Evolutionary conservation across 2,329 filamentous ascomycete genomes (phyloP).

Genomic region (Phaeoacremonium minimum): DNA sequence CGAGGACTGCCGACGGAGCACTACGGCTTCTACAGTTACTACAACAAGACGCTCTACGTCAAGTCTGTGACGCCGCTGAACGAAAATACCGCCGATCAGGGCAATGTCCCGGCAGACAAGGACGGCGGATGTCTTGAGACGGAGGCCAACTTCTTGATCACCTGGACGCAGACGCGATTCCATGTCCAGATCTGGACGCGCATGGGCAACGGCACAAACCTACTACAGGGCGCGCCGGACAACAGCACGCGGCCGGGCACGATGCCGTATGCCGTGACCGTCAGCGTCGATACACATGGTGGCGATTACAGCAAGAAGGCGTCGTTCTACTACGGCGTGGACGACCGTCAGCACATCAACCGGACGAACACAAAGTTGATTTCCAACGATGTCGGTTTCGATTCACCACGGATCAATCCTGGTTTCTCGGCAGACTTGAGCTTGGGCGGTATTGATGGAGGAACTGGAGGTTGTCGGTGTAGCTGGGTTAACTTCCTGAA

Average conservation of each 20-base stretch:
- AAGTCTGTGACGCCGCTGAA: slow-evolving; percentile 50
- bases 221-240: slow-evolving; percentile 27
- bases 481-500: slow-evolving; percentile 52
- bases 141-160: slow-evolving; percentile 52
- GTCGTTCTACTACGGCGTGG: slow-evolving; percentile 48
- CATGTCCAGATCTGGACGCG: slow-evolving; percentile 65
- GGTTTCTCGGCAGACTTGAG: slow-evolving; percentile 35
- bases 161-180: slow-evolving; percentile 57
- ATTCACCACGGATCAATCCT: slow-evolving; percentile 50
- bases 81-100: slow-evolving; percentile 32
- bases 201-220: slow-evolving; percentile 33
- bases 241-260: slow-evolving; percentile 43
- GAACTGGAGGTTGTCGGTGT: slow-evolving; percentile 58
- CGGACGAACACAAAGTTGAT: slow-evolving; percentile 37
- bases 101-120: slow-evolving; percentile 40
- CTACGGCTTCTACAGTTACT: slow-evolving; percentile 93
- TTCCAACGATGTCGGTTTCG: slow-evolving; percentile 43
- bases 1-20: slow-evolving; percentile 77
- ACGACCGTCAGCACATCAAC: slow-evolving; percentile 39
- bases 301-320: slow-evolving; percentile 49
- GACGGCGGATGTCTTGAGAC: slow-evolving; percentile 49
- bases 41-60: slow-evolving; percentile 80
- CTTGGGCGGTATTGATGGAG: slow-evolving; percentile 59
- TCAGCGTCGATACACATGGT: slow-evolving; percentile 60
- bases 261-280: slow-evolving; percentile 60